Conservation (phyloP, 108 stramenopile species). For the Cyclotella kingstonii region DNA sequence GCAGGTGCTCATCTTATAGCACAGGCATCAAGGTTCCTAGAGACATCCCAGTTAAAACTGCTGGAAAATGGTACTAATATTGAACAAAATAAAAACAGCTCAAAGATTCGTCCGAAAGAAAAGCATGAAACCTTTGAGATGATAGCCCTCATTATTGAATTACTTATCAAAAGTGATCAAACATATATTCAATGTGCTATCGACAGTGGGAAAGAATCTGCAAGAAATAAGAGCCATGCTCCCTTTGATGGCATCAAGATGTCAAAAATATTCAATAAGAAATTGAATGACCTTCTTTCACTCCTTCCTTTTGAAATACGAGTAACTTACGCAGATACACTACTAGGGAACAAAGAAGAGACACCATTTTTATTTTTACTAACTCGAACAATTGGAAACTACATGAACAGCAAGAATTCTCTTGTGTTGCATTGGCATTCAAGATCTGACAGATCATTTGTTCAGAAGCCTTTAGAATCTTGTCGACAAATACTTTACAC, state of each 20-base stretch:
- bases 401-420: slow-evolving; percentile 66
- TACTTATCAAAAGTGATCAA: slow-evolving; percentile 63
- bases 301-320: slow-evolving; percentile 82
- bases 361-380: slow-evolving; percentile 72
- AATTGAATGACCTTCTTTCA: slow-evolving; percentile 54
- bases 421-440: slow-evolving; percentile 77
- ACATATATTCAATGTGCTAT: slow-evolving; percentile 58
- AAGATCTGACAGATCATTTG: slow-evolving; percentile 22
- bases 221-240: slow-evolving; percentile 14
- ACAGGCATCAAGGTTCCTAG: slow-evolving; percentile 78
- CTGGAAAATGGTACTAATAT: slow-evolving; percentile 32
- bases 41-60: slow-evolving; percentile 18
- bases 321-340: slow-evolving; percentile 67
- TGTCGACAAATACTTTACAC: slow-evolving; percentile 51
- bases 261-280: slow-evolving; percentile 52
- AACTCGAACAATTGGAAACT: slow-evolving; percentile 77
- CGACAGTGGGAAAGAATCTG: slow-evolving; percentile 27
- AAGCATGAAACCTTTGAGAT: slow-evolving; percentile 45
- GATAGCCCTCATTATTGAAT: slow-evolving; percentile 67
- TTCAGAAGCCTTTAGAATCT: slow-evolving; percentile 12
- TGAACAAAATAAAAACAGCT: slow-evolving; percentile 8
- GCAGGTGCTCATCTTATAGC: slow-evolving; percentile 89
- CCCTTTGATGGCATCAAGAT: slow-evolving; percentile 51
- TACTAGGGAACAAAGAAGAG: slow-evolving; percentile 56
- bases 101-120: slow-evolving; percentile 25